Evolutionary conservation across 768 basidiomycete genomes (phyloP).

Genomic region (Calocybe gangraenosa): DNA sequence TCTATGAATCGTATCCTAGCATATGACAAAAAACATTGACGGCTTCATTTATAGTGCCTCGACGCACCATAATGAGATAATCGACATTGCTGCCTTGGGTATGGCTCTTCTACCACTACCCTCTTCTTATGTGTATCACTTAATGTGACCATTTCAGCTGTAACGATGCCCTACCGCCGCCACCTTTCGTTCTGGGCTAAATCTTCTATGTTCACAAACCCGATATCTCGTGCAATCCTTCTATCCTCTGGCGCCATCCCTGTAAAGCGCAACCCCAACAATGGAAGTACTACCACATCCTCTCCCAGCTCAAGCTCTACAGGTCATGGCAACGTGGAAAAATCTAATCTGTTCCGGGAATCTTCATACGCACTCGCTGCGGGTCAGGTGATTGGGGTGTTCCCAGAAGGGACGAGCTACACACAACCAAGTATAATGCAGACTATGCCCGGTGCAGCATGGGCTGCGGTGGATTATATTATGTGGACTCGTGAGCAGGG

Average conservation of each 20-base stretch:
- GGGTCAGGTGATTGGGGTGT: slow-evolving; percentile 60
- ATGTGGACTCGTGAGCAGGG: slow-evolving; percentile 27
- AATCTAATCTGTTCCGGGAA: slow-evolving; percentile 49
- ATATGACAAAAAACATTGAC: background rate
- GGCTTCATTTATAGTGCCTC: slow-evolving; percentile 36
- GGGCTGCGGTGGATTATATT: slow-evolving; percentile 69
- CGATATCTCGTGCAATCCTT: slow-evolving; percentile 45
- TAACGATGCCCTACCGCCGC: slow-evolving; percentile 55
- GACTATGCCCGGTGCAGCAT: slow-evolving; percentile 58
- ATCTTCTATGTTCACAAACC: slow-evolving; percentile 60
- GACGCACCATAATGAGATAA: slow-evolving; percentile 67
- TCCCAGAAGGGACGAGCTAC: slow-evolving; percentile 60
- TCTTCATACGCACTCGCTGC: slow-evolving; percentile 52
- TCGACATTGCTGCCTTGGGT: slow-evolving; percentile 51
- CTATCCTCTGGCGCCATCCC: slow-evolving; percentile 67
- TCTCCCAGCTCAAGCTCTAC: slow-evolving; percentile 3
- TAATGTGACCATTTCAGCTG: slow-evolving; percentile 27
- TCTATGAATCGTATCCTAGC: too few species aligned
- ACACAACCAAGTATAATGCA: slow-evolving; percentile 44
- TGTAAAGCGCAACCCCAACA: slow-evolving; percentile 60
- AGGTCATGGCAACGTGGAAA: slow-evolving; percentile 18
- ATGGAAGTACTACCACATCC: slow-evolving; percentile 6
- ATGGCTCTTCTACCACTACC: slow-evolving; percentile 9
- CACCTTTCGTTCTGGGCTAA: slow-evolving; percentile 70
- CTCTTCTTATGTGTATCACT: background rate